A percentile compares a stretch with the other conserved stretches of the same genome.
These are phyloP conservation scores for Penicillium sp. DNA, from an alignment of 2,329 filamentous ascomycete genomes.

Conservation along the genomic window DNA sequence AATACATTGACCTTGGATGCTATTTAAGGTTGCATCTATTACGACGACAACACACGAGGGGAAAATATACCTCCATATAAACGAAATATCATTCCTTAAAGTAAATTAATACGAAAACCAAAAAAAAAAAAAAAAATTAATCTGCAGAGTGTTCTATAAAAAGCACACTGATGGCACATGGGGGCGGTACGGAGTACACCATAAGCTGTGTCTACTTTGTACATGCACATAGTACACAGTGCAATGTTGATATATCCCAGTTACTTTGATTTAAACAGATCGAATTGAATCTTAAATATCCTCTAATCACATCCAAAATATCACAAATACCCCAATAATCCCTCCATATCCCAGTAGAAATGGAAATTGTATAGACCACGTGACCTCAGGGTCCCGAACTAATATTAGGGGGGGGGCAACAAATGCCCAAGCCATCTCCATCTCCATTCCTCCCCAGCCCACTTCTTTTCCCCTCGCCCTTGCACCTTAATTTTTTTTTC, in stretches of 20 bases:
- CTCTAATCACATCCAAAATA: neutral
- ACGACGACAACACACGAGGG: neutral
- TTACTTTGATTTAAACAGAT: neutral
- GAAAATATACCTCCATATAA: neutral
- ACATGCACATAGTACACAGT: neutral
- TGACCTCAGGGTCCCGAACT: conserved; percentile 10
- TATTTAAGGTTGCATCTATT: neutral
- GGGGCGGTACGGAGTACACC: neutral
- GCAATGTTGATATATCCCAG: neutral
- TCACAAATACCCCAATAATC: no score
- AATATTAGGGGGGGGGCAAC: conserved; percentile 30
- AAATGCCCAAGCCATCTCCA: conserved; percentile 29
- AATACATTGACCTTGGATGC: no score
- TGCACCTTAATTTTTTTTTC: conserved; percentile 17
- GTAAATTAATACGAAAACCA: neutral
- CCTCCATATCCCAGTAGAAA: neutral
- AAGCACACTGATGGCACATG: conserved; percentile 3
- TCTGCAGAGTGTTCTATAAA: conserved; percentile 9
- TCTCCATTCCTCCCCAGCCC: conserved; percentile 24
- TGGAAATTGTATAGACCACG: conserved; percentile 8
- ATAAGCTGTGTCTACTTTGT: neutral
- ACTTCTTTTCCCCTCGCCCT: conserved; percentile 18
- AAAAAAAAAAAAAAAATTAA: no score
- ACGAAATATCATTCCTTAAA: neutral
- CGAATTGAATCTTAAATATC: neutral